Percentiles rank a stretch among this genome's conserved stretches.
Conservation (phyloP, 176 grass and related monocot species). For the Leersia perrieri region DNA sequence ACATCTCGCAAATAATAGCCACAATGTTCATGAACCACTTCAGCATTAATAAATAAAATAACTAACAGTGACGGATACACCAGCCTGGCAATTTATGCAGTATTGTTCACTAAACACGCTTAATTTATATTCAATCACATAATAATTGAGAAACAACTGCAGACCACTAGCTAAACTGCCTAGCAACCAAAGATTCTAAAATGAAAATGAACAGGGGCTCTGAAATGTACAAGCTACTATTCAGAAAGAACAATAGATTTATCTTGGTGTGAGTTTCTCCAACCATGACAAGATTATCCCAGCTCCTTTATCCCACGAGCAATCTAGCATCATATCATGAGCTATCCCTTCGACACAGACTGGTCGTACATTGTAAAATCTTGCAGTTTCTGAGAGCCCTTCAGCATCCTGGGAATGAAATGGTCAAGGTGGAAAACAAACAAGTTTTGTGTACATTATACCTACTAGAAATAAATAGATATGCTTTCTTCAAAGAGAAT, state of each 20-base stretch:
- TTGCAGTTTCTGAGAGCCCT: conserved; percentile 78
- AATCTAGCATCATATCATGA: conserved; percentile 94
- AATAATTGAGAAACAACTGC: not conserved
- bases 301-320: conserved; percentile 80
- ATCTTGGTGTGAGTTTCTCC: conserved; percentile 36
- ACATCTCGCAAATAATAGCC: not conserved
- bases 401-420: conserved; percentile 59
- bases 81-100: not conserved
- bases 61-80: not conserved
- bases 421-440: not conserved
- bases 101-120: not conserved
- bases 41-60: not conserved
- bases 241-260: not conserved
- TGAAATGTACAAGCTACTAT: not conserved
- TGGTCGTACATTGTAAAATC: conserved; percentile 63
- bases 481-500: not conserved
- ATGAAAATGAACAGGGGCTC: not conserved
- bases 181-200: not conserved
- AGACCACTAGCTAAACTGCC: not conserved
- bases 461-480: not conserved
- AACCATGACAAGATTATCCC: conserved; percentile 68
- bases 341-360: conserved; percentile 67
- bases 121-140: not conserved
- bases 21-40: not conserved
- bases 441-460: not conserved